Percentiles rank a stretch among this genome's conserved stretches.
These are phyloP conservation scores for Calycina herbarum DNA, from an alignment of 2,329 filamentous ascomycete species.

Conservation along the genomic window DNA sequence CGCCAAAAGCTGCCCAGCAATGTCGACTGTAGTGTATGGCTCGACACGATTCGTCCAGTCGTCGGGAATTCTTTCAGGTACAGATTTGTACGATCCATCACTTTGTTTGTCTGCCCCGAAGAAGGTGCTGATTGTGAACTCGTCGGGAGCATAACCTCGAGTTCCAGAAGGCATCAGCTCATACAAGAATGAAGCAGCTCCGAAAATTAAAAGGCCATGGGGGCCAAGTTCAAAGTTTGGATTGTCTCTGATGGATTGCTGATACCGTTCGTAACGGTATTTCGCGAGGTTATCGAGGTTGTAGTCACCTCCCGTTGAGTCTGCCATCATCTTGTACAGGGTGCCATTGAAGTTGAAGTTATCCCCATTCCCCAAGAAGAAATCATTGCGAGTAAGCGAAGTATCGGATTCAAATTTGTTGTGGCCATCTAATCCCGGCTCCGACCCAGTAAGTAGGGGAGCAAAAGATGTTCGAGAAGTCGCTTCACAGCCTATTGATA, in stretches of 20 bases:
- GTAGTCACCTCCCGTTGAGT: slow-evolving; percentile 40
- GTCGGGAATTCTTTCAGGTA: slow-evolving; percentile 26
- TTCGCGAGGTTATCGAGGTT: slow-evolving; percentile 28
- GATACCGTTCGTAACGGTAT: slow-evolving; percentile 37
- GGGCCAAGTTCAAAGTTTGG: slow-evolving; percentile 33
- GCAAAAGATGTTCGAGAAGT: slow-evolving; percentile 35
- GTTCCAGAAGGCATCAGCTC: slow-evolving; percentile 30
- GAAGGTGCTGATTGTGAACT: slow-evolving; percentile 30
- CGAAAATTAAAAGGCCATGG: slow-evolving; percentile 29
- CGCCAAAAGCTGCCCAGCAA: slow-evolving; percentile 42
- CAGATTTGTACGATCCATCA: slow-evolving; percentile 40
- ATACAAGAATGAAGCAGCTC: slow-evolving; percentile 30
- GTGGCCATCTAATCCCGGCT: slow-evolving; percentile 30
- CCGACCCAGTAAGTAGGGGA: slow-evolving; percentile 23
- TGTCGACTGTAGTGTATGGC: slow-evolving; percentile 38
- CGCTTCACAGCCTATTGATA: slow-evolving; percentile 33
- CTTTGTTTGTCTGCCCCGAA: slow-evolving; percentile 44
- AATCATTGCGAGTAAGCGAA: slow-evolving; percentile 30
- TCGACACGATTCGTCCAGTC: slow-evolving; percentile 28
- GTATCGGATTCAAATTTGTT: slow-evolving; percentile 31
- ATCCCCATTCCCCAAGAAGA: slow-evolving; percentile 28
- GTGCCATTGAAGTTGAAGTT: slow-evolving; percentile 33
- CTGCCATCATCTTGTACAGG: slow-evolving; percentile 37
- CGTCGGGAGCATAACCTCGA: slow-evolving; percentile 30
- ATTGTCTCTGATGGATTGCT: slow-evolving; percentile 29